phyloP scores from a whole-genome alignment of 352 stramenopile genomes.

The Pythium aphanidermatum region DNA sequence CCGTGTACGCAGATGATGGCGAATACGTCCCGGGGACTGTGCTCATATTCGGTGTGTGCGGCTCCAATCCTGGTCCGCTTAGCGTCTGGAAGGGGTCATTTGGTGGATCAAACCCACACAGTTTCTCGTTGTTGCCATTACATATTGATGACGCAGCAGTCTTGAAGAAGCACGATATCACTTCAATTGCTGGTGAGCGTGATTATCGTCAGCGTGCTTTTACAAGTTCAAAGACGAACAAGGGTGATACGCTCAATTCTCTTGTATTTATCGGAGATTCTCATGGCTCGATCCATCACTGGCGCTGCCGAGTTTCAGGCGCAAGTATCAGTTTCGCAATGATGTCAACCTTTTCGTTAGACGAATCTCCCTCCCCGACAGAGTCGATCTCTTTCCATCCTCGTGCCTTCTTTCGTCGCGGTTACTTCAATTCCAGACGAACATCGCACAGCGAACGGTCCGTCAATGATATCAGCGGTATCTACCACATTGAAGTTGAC shows the following conservation, averaged over 20 bases:
- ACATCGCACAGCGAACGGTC: neutral
- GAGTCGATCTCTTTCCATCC: conserved; percentile 10
- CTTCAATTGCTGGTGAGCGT: conserved; percentile 65
- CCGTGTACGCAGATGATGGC: conserved; percentile 69
- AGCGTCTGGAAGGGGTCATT: conserved; percentile 59
- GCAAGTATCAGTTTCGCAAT: conserved; percentile 61
- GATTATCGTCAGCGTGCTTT: conserved; percentile 82
- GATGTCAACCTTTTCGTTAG: conserved; percentile 38
- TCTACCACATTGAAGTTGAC: conserved; percentile 78
- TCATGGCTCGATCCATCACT: conserved; percentile 58
- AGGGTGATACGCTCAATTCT: conserved; percentile 44
- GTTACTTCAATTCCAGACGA: conserved; percentile 19
- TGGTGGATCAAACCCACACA: conserved; percentile 15
- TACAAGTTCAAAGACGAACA: conserved; percentile 29
- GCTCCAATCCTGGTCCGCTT: conserved; percentile 35
- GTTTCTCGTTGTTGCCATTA: conserved; percentile 46
- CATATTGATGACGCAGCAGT: conserved; percentile 43
- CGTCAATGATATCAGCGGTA: conserved; percentile 9
- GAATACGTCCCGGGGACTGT: conserved; percentile 66
- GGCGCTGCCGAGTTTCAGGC: conserved; percentile 52
- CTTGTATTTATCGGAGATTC: conserved; percentile 70
- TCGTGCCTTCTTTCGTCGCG: conserved; percentile 27
- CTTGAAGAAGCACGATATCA: conserved; percentile 52
- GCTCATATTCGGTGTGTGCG: conserved; percentile 57
- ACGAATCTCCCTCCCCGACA: conserved; percentile 17